These are phyloP conservation scores for Noccaea caerulescens DNA, from an alignment of 345 rosid genomes.

Conservation along the genomic window DNA sequence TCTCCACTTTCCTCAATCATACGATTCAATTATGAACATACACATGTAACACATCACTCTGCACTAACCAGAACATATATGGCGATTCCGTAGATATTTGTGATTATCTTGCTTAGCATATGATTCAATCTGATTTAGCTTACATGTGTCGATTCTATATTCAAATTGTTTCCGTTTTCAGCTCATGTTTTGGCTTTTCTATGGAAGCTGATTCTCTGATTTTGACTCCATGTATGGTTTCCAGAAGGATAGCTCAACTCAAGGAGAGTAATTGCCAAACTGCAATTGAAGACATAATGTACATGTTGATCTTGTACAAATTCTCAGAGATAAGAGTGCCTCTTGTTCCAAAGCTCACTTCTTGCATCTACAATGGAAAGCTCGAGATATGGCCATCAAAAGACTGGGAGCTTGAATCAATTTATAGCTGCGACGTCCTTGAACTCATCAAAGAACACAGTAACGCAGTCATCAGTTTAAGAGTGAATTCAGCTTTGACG, in stretches of 20 bases:
- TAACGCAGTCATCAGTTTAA: slow-evolving; percentile 69
- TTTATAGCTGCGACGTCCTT: slow-evolving; percentile 62
- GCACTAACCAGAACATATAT: not conserved
- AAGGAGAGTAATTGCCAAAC: slow-evolving; percentile 63
- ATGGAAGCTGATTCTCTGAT: not conserved
- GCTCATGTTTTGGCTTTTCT: not conserved
- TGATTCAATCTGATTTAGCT: not conserved
- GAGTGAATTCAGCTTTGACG: slow-evolving; percentile 64
- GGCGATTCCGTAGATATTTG: not conserved
- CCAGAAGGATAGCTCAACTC: slow-evolving; percentile 78
- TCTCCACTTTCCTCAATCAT: not conserved
- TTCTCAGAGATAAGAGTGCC: slow-evolving; percentile 88
- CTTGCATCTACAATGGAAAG: slow-evolving; percentile 74
- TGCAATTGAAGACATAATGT: slow-evolving; percentile 82
- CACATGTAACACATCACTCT: not conserved
- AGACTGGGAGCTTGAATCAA: slow-evolving; percentile 89
- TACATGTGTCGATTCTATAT: not conserved
- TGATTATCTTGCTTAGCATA: not conserved
- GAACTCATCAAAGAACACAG: slow-evolving; percentile 78
- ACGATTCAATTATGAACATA: not conserved
- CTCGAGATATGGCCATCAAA: slow-evolving; percentile 80
- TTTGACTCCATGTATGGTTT: slow-evolving; percentile 8
- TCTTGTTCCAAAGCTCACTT: slow-evolving; percentile 81
- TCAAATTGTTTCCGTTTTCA: not conserved
- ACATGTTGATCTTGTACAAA: slow-evolving; percentile 73